Evolutionary conservation across 164 flowering plant genomes (phyloP), one percentile per base, ranked within the genome.

Genomic region (Magnolia changhungtana): DNA sequence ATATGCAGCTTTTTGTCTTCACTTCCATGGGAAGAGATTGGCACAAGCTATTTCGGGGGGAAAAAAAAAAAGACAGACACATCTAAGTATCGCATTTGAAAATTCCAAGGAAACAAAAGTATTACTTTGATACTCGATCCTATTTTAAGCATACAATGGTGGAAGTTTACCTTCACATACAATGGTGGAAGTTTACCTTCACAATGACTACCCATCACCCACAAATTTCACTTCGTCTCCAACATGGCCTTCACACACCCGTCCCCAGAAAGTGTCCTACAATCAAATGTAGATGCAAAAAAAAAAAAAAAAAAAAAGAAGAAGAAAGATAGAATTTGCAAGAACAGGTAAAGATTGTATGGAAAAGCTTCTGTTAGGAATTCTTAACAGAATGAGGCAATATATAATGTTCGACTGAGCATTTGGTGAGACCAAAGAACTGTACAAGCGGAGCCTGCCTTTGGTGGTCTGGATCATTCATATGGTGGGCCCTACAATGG

Each of bases 251-350:
- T 92, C 92, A 80, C 99, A 95, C 24, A 95, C 95, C 82, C 95
- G 89, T 69, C 99, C 99, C 4, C 99, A 88, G 75, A 92, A 95
- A 50, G 99, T 95, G 84, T 95, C 99, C 99, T 96, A 77, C 72
- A 76, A n/a, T 45, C 29, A 21, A 63, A 21, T 49, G 65, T 20
- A 74, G 23, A 23, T 14, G 31, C 18, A 31, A 37, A 3, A 37
- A 37, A 37, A 37, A 37, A 51, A 13, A 23, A 23, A 23, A 23
- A 23, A 23, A 23, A 23, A 23, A 23, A 23, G 1, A 23, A 23
- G 1, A 23, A 23, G 1, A 23, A 23, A 75, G 63, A 67, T 45
- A 74, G 7, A 23, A 23, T 50, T 59, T 45, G 24, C 59, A 45
- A 24, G 11, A 4, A 49, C 37, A n/a, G 13, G 19, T 69, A 8